These are phyloP conservation scores for Carex parvula DNA, from an alignment of 176 grass and related monocot species.

Conservation along the genomic window DNA sequence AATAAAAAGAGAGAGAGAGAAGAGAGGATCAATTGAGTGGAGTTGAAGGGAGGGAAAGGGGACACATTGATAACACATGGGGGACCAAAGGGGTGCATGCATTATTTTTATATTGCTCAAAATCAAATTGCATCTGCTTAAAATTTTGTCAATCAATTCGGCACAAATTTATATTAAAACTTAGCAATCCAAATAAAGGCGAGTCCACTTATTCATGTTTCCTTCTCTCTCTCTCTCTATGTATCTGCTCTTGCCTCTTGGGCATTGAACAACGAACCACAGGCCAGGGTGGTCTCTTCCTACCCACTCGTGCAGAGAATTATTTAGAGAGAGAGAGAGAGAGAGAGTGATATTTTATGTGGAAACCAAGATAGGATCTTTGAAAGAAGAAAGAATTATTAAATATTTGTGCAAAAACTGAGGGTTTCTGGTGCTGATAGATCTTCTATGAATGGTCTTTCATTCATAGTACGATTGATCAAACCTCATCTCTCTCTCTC, in stretches of 20 bases:
- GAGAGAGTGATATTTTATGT: background rate
- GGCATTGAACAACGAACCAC: conserved; percentile 29
- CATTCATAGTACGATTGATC: conserved; percentile 25
- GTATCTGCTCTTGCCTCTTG: no score
- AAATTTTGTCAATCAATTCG: conserved; percentile 31
- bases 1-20: background rate
- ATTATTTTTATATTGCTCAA: conserved; percentile 40
- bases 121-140: conserved; percentile 39
- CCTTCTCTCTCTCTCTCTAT: background rate
- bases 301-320: conserved; percentile 25
- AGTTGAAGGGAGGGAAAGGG: conserved; percentile 83
- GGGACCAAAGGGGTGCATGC: conserved; percentile 45
- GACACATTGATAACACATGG: conserved; percentile 53
- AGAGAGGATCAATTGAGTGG: conserved; percentile 60
- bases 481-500: conserved; percentile 5
- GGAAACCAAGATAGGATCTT: conserved; percentile 25
- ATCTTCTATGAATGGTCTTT: conserved; percentile 33
- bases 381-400: conserved; percentile 10
- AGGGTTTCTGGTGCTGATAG: conserved; percentile 9
- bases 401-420: conserved; percentile 10
- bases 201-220: background rate
- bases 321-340: background rate
- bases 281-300: conserved; percentile 26
- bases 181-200: conserved; percentile 36
- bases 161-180: conserved; percentile 34